Percentiles rank a stretch among this genome's conserved stretches.
Conservation (phyloP, 1,139 yeast species). For the Candida frijolesensis region DNA sequence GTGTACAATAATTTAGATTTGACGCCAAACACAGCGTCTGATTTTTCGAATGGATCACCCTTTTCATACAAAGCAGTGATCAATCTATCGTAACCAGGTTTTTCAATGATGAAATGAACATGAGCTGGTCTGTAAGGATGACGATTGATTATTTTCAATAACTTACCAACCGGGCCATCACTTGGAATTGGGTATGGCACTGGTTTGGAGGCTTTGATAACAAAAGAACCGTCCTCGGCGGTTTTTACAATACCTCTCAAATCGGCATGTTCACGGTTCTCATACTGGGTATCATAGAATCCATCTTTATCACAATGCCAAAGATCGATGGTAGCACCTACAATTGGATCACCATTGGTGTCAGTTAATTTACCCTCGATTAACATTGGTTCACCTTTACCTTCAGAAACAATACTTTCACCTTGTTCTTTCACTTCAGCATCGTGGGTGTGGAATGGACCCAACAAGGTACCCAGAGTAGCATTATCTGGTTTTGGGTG, state of each 20-base stretch:
- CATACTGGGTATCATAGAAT: conserved; percentile 36
- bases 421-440: conserved; percentile 29
- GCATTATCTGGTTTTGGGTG: conserved; percentile 34
- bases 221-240: conserved; percentile 28
- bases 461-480: conserved; percentile 32
- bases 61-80: conserved; percentile 32
- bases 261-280: conserved; percentile 24
- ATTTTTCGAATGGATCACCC: conserved; percentile 32
- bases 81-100: conserved; percentile 29
- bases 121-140: conserved; percentile 43
- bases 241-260: conserved; percentile 35
- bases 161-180: conserved; percentile 41
- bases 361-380: conserved; percentile 25
- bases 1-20: conserved; percentile 23
- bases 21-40: conserved; percentile 35
- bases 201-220: conserved; percentile 32
- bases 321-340: conserved; percentile 30
- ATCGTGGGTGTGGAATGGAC: conserved; percentile 38
- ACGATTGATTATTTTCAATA: conserved; percentile 30
- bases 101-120: conserved; percentile 32
- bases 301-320: conserved; percentile 45
- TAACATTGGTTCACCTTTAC: conserved; percentile 30
- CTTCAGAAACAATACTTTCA: conserved; percentile 27
- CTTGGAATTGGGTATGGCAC: conserved; percentile 41
- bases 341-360: conserved; percentile 28